A percentile compares a stretch with the other conserved stretches of the same genome.
These are phyloP conservation scores for Nemania abortiva DNA, from an alignment of 2,329 filamentous ascomycete species.

Conservation along the genomic window DNA sequence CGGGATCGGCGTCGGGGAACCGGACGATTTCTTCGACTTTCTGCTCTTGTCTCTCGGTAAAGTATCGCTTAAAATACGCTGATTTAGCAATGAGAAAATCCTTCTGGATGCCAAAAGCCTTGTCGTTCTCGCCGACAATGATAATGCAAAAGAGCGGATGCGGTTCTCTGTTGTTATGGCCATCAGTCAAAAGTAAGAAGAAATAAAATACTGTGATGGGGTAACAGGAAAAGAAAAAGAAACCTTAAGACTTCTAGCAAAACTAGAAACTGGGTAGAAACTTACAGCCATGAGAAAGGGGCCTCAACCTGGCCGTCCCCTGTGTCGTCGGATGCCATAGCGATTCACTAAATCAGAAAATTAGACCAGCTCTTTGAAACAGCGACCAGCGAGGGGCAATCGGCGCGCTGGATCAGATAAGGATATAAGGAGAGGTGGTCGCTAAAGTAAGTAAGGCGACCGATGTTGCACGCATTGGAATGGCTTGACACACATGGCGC, in stretches of 20 bases:
- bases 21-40: constrained; percentile 64
- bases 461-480: constrained; percentile 16
- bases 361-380: constrained; percentile 17
- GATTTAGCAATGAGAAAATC: constrained; percentile 68
- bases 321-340: constrained; percentile 31
- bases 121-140: constrained; percentile 64
- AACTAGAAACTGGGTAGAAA: no score
- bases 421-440: constrained; percentile 15
- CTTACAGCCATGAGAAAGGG: constrained; percentile 41
- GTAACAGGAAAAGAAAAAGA: constrained; percentile 14
- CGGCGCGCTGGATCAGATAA: neutral
- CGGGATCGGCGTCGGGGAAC: constrained; percentile 60
- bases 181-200: constrained; percentile 11
- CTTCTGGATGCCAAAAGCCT: constrained; percentile 69
- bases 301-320: constrained; percentile 26
- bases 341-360: constrained; percentile 17
- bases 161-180: constrained; percentile 58
- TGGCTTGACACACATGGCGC: constrained; percentile 27
- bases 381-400: neutral
- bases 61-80: constrained; percentile 60
- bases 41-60: constrained; percentile 54
- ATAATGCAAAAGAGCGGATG: constrained; percentile 68
- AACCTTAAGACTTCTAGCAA: no score
- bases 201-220: neutral
- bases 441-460: constrained; percentile 21